Conservation (phyloP, 2,329 filamentous ascomycete species). For the Exserohilum rostratum region DNA sequence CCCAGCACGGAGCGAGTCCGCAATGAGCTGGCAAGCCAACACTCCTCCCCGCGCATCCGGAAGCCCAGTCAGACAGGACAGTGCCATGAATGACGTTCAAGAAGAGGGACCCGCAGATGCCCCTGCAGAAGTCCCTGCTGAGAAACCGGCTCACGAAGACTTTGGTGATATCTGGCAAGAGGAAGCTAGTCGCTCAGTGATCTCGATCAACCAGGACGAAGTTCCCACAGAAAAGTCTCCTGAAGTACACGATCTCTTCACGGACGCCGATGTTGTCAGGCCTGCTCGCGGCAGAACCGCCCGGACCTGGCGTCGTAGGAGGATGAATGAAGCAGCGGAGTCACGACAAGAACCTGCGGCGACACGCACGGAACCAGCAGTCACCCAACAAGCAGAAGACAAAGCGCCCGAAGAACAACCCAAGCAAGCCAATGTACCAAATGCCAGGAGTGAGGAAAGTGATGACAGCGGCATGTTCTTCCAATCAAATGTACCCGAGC, state of each 20-base stretch:
- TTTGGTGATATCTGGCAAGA: constrained; percentile 56
- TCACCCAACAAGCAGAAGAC: neutral
- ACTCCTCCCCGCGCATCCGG: constrained; percentile 18
- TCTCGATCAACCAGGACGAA: constrained; percentile 26
- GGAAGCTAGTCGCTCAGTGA: constrained; percentile 51
- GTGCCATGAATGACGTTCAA: neutral
- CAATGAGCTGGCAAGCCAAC: constrained; percentile 43
- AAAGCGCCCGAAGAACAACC: constrained; percentile 23
- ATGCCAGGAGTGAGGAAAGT: constrained; percentile 33
- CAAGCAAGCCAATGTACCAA: constrained; percentile 15
- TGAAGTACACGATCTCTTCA: constrained; percentile 44
- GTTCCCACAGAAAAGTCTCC: constrained; percentile 19
- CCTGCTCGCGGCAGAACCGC: constrained; percentile 51
- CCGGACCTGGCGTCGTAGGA: constrained; percentile 52
- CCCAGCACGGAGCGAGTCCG: constrained; percentile 40
- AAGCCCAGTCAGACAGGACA: neutral
- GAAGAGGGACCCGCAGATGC: too few species aligned
- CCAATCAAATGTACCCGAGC: constrained; percentile 39
- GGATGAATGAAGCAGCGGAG: constrained; percentile 45
- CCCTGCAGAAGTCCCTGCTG: too few species aligned
- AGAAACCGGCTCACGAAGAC: constrained; percentile 17
- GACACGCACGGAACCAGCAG: constrained; percentile 7
- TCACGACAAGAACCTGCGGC: constrained; percentile 18
- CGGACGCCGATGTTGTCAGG: constrained; percentile 33
- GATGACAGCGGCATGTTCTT: constrained; percentile 50